Percentiles rank a stretch among this genome's conserved stretches.
These are phyloP conservation scores for Flueggea neowawraea DNA, from an alignment of 441 rosid genomes.

Conservation along the genomic window DNA sequence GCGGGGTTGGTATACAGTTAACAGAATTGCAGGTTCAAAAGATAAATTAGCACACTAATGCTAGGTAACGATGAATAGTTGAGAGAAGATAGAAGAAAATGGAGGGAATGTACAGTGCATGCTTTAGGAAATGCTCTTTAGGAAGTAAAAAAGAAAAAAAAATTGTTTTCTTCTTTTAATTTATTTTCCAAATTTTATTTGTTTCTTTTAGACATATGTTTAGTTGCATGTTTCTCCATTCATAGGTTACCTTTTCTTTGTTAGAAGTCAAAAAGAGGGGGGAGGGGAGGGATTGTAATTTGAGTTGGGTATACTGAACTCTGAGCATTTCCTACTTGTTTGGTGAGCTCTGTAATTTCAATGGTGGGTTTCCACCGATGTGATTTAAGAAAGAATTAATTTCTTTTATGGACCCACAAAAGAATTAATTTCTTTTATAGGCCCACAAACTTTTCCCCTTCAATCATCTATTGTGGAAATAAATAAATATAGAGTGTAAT, in stretches of 20 bases:
- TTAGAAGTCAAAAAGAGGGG: constrained; percentile 9
- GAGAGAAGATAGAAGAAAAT: constrained; percentile 15
- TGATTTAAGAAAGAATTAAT: constrained; percentile 17
- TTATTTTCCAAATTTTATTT: constrained; percentile 1
- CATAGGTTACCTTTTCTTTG: constrained; percentile 16
- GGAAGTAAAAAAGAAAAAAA: constrained; percentile 17
- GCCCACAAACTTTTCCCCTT: too few species aligned
- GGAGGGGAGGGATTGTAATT: constrained; percentile 20
- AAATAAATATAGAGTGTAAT: too few species aligned
- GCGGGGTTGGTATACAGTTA: constrained; percentile 23
- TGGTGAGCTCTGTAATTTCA: constrained; percentile 38
- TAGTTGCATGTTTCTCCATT: constrained; percentile 18
- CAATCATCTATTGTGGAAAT: too few species aligned
- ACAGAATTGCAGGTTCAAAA: constrained; percentile 15
- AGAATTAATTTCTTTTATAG: too few species aligned
- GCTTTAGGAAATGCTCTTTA: constrained; percentile 24
- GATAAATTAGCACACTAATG: constrained; percentile 24
- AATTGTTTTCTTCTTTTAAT: constrained; percentile 3
- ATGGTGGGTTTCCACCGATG: constrained; percentile 42
- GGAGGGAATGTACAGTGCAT: constrained; percentile 18
- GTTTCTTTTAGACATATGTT: constrained; percentile 16
- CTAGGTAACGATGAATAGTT: constrained; percentile 33
- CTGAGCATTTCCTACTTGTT: constrained; percentile 20
- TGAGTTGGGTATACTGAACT: constrained; percentile 38
- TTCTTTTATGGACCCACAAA: too few species aligned